Percentiles rank a stretch among this genome's conserved stretches.
Conservation (phyloP, 768 basidiomycete species). For the Candolleomyces aberdarensis region DNA sequence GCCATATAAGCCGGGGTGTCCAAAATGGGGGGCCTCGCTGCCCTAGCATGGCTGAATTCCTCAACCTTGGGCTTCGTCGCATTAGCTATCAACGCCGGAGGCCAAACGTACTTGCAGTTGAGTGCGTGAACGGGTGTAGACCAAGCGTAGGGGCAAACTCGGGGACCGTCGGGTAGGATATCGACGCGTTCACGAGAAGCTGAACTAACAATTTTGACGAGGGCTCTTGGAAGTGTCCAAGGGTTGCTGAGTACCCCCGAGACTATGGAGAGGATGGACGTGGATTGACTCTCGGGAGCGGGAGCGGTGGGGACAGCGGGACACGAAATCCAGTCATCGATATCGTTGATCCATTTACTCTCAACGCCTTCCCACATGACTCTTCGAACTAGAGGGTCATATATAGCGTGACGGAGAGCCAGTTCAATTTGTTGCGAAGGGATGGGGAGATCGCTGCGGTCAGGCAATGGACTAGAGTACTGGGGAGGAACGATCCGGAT, state of each 20-base stretch:
- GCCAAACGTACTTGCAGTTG: conserved; percentile 85
- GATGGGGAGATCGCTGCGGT: conserved; percentile 30
- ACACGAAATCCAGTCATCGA: conserved; percentile 3
- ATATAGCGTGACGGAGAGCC: conserved; percentile 70
- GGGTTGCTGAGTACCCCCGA: neutral
- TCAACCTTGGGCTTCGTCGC: neutral
- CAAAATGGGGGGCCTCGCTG: neutral
- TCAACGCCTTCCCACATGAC: conserved; percentile 12
- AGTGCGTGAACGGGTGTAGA: conserved; percentile 66
- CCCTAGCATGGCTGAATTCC: neutral
- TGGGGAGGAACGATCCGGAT: conserved; percentile 71
- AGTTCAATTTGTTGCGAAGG: conserved; percentile 4
- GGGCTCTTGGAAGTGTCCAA: neutral
- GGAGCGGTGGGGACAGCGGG: neutral
- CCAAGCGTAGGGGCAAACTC: conserved; percentile 80
- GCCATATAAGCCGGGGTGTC: conserved; percentile 4
- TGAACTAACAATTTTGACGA: neutral
- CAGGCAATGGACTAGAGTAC: conserved; percentile 74
- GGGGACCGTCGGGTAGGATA: conserved; percentile 23
- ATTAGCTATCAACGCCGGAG: conserved; percentile 35
- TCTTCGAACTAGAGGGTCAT: conserved; percentile 71
- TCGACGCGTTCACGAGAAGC: conserved; percentile 16
- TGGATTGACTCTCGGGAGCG: neutral
- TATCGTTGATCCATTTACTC: conserved; percentile 1
- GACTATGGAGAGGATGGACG: neutral